These are phyloP conservation scores for Lentinus tigrinus DNA, from an alignment of 768 basidiomycete species.

Conservation along the genomic window DNA sequence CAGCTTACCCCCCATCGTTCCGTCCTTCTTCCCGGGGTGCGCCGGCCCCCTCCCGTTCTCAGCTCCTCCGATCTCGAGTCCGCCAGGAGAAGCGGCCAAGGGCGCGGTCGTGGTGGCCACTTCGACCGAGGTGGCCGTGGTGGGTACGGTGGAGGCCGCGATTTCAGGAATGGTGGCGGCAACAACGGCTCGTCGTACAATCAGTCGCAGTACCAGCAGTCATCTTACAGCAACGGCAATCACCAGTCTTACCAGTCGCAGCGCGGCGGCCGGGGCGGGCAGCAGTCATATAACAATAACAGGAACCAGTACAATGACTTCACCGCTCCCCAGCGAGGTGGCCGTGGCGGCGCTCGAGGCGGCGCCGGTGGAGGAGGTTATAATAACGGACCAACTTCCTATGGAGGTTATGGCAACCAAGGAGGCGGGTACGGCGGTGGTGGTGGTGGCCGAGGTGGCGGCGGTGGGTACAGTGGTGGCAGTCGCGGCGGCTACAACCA, in stretches of 20 bases:
- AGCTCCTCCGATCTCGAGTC: constrained; percentile 69
- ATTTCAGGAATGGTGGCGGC: constrained; percentile 9
- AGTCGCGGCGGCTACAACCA: constrained; percentile 26
- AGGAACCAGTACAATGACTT: constrained; percentile 25
- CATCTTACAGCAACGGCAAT: constrained; percentile 4
- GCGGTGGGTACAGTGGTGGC: constrained; percentile 32
- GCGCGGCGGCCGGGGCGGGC: constrained; percentile 12
- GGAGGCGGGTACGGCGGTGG: constrained; percentile 25
- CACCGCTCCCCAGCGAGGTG: constrained; percentile 16
- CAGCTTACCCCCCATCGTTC: constrained; percentile 86
- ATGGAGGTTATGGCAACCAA: constrained; percentile 11
- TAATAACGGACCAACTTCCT: constrained; percentile 5
- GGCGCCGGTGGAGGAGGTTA: constrained; percentile 6
- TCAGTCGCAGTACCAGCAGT: constrained; percentile 1
- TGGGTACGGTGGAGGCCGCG: constrained; percentile 24
- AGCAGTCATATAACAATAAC: constrained; percentile 10
- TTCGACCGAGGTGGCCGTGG: constrained; percentile 36
- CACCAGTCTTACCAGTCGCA: constrained; percentile 8
- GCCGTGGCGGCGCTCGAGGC: constrained; percentile 28
- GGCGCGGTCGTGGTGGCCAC: constrained; percentile 46
- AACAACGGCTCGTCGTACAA: constrained; percentile 6
- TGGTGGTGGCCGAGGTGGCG: constrained; percentile 32
- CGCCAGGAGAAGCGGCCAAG: constrained; percentile 47
- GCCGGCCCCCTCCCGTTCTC: constrained; percentile 57
- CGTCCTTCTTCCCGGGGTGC: constrained; percentile 72